These are phyloP conservation scores for Stachybotrys echinatus DNA, from an alignment of 2,329 filamentous ascomycete species.

Conservation along the genomic window DNA sequence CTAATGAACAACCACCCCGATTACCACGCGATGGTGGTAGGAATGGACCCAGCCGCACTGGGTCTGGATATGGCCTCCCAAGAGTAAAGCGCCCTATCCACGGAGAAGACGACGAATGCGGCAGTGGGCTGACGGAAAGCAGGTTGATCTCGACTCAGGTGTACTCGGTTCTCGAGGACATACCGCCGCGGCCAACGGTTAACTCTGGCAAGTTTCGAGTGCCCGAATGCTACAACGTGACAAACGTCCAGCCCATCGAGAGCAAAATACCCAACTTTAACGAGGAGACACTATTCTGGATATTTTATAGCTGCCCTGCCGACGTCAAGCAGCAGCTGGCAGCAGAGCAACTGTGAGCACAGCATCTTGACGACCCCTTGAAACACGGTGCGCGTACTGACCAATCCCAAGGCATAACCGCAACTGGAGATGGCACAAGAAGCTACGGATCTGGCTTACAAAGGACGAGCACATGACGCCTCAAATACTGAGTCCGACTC, in stretches of 20 bases:
- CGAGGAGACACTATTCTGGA: slow-evolving; percentile 64
- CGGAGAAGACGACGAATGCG: not conserved
- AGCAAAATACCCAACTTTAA: slow-evolving; percentile 63
- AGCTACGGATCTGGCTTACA: slow-evolving; percentile 60
- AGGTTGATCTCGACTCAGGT: slow-evolving; percentile 54
- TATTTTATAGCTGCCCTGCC: slow-evolving; percentile 62
- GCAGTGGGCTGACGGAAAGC: slow-evolving; percentile 10
- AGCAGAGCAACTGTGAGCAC: slow-evolving; percentile 54
- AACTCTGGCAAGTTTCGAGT: slow-evolving; percentile 46
- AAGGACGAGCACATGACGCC: slow-evolving; percentile 64
- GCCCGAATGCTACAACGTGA: slow-evolving; percentile 63
- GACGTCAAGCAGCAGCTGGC: slow-evolving; percentile 60
- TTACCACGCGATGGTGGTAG: slow-evolving; percentile 55
- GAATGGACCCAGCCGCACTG: slow-evolving; percentile 52
- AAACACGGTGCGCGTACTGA: slow-evolving; percentile 6
- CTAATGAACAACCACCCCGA: slow-evolving; percentile 61
- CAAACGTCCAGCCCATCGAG: slow-evolving; percentile 60
- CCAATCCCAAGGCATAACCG: slow-evolving; percentile 47
- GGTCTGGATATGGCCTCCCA: slow-evolving; percentile 52
- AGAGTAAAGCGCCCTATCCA: slow-evolving; percentile 42
- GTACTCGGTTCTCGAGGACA: slow-evolving; percentile 57
- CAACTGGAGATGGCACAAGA: slow-evolving; percentile 67
- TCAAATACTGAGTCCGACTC: slow-evolving; percentile 50
- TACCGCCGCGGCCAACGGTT: slow-evolving; percentile 52
- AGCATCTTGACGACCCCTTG: not conserved